Evolutionary conservation across 768 basidiomycete species (phyloP).

Genomic region (Trametes punicea): DNA sequence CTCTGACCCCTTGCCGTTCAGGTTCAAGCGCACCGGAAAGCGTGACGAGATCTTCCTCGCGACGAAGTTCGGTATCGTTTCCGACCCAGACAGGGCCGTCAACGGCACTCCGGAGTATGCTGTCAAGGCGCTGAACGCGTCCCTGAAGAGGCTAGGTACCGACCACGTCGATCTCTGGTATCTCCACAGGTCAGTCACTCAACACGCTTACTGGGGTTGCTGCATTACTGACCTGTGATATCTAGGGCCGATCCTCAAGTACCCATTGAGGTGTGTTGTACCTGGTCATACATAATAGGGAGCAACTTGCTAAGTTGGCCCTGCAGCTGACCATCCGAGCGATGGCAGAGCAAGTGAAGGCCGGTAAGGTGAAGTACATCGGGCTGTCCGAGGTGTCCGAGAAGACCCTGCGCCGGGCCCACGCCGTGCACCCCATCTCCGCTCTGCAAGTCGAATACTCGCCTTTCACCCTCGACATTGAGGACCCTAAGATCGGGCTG

Average conservation of each 20-base stretch:
- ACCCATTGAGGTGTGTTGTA: conserved; percentile 7
- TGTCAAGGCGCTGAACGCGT: conserved; percentile 24
- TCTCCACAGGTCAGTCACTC: conserved; percentile 27
- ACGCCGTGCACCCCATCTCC: conserved; percentile 35
- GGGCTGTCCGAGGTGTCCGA: conserved; percentile 36
- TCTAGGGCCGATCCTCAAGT: background rate
- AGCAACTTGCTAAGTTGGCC: background rate
- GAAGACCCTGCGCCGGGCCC: conserved; percentile 35
- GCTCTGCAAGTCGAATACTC: conserved; percentile 39
- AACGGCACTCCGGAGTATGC: conserved; percentile 30
- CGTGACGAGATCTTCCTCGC: conserved; percentile 46
- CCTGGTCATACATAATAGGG: background rate
- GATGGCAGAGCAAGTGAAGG: conserved; percentile 32
- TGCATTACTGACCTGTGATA: background rate
- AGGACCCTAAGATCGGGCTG: conserved; percentile 32
- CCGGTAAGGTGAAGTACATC: conserved; percentile 35
- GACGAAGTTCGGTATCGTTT: conserved; percentile 35
- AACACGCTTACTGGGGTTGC: no score
- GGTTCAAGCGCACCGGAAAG: conserved; percentile 57
- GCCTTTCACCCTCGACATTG: conserved; percentile 35
- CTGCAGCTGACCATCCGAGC: conserved; percentile 24
- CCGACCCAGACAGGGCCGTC: conserved; percentile 12
- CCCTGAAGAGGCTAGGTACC: conserved; percentile 28
- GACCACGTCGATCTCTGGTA: conserved; percentile 35
- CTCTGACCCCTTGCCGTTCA: conserved; percentile 15